These are phyloP conservation scores for Drechmeria coniospora DNA, from an alignment of 2,329 filamentous ascomycete species.

Conservation along the genomic window DNA sequence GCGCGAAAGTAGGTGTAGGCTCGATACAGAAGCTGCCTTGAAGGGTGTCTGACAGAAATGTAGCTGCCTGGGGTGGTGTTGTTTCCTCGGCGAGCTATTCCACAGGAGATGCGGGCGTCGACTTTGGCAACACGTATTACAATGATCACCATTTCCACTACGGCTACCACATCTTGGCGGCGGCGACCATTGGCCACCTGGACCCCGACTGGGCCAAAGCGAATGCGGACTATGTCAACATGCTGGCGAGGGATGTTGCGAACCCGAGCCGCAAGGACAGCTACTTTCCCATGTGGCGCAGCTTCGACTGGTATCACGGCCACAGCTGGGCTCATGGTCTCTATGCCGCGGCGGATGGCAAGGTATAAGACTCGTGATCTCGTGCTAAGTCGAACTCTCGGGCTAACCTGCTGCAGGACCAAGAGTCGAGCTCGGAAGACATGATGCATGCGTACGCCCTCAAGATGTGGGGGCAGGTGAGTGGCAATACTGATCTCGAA, in stretches of 20 bases:
- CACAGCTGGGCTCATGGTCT: slow-evolving; percentile 86
- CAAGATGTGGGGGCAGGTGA: slow-evolving; percentile 83
- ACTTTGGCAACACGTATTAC: slow-evolving; percentile 85
- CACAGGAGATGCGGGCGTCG: slow-evolving; percentile 51
- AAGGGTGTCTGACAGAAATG: slow-evolving; percentile 5
- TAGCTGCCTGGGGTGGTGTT: slow-evolving; percentile 60
- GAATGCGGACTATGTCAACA: slow-evolving; percentile 71
- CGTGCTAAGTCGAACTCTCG: too few species aligned
- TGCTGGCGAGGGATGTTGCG: slow-evolving; percentile 65
- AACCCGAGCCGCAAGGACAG: slow-evolving; percentile 58
- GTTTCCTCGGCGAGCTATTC: slow-evolving; percentile 62
- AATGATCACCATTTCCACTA: slow-evolving; percentile 67
- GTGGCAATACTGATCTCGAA: slow-evolving; percentile 65
- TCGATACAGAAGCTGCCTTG: background rate
- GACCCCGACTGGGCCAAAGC: slow-evolving; percentile 57
- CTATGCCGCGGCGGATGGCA: slow-evolving; percentile 55
- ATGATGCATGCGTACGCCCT: slow-evolving; percentile 73
- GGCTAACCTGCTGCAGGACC: slow-evolving; percentile 27
- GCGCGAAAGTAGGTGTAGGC: slow-evolving; percentile 39
- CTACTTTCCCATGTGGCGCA: slow-evolving; percentile 67
- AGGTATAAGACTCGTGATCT: slow-evolving; percentile 25
- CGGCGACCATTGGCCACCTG: slow-evolving; percentile 66
- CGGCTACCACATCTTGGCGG: slow-evolving; percentile 80
- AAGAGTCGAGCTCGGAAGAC: slow-evolving; percentile 86
- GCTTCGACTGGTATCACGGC: slow-evolving; percentile 88